Evolutionary conservation across 225 moss, liverwort and hornwort genomes (phyloP).

Genomic region (Pleurozium schreberi): DNA sequence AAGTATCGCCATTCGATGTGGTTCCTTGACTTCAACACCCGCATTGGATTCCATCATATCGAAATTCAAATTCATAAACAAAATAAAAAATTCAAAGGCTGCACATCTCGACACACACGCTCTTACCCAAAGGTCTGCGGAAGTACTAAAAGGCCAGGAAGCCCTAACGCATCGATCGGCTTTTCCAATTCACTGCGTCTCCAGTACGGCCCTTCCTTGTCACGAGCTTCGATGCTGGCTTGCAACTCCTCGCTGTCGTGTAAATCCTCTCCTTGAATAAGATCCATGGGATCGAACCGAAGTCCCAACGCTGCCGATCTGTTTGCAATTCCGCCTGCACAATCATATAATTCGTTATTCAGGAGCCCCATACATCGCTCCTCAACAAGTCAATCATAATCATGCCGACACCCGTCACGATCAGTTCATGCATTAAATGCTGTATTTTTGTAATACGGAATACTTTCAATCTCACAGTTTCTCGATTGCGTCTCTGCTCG

Average conservation of each 20-base stretch:
- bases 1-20: neutral
- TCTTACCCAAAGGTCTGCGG: slow-evolving; percentile 94
- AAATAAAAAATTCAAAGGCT: neutral
- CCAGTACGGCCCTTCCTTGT: slow-evolving; percentile 55
- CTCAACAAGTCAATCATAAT: neutral
- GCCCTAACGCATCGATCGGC: slow-evolving; percentile 80
- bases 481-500: neutral
- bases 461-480: neutral
- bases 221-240: slow-evolving; percentile 33
- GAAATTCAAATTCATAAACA: neutral
- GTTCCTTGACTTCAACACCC: neutral
- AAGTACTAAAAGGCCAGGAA: slow-evolving; percentile 87
- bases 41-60: neutral
- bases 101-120: neutral
- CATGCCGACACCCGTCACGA: neutral
- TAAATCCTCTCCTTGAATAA: slow-evolving; percentile 77
- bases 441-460: no score
- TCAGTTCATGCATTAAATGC: neutral
- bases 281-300: slow-evolving; percentile 77
- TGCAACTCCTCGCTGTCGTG: slow-evolving; percentile 34
- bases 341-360: neutral
- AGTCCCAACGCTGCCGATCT: slow-evolving; percentile 42
- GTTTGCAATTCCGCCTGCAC: slow-evolving; percentile 83
- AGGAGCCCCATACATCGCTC: neutral
- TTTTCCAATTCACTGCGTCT: slow-evolving; percentile 55